Evolutionary conservation across 1,284 basidiomycete species (phyloP), one percentile per base, ranked within the genome.

Genomic region (Moesziomyces antarcticus): DNA sequence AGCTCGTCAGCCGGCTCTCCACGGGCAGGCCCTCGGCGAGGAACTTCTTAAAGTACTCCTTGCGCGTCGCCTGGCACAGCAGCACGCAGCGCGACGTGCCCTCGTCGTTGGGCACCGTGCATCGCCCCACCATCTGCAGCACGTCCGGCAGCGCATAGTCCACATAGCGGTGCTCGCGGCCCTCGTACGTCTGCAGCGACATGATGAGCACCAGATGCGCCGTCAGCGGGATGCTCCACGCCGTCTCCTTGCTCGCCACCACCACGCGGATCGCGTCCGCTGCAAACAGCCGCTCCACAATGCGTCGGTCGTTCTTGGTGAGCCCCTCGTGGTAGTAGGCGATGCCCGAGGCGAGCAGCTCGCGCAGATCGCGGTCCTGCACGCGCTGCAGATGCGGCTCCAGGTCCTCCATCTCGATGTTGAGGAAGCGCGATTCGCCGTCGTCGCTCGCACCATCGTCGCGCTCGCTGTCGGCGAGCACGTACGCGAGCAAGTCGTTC

Each of bases 41-140:
- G 89, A 99, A 98, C 85, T 99, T 99, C 86, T 96, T 97, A 88
- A 97, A 98, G 85, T 96, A 98, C 83, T 97, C 94, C 85, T 97
- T 84, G 43, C 95, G 89, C 3, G 93, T 97, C 82, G 96, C 92
- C 82, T 99, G 96, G 81, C 93, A 94, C 92, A 99, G 96, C 50
- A 99, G 86, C 9, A 99, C 91, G 81, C 94, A 97, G 20, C 93
- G 91, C 75, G 92, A 94, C 57, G 90, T 90, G 3, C 73, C 79
- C 6, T 54, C 37, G 67, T 93, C 90, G 49, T 86, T 86, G 18
- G 96, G 94, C 8, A 65, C 35, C 82, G 94, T 97, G 1, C 96
- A 95, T 21, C 91, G 89, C 44, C 97, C 97, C 89, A 99, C 97
- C 96, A 99, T 99, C 82, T 99, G 95, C 2, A 99, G 88, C 13